Conservation (phyloP, 306 rosid genomes). For the Clitoria ternatea region DNA sequence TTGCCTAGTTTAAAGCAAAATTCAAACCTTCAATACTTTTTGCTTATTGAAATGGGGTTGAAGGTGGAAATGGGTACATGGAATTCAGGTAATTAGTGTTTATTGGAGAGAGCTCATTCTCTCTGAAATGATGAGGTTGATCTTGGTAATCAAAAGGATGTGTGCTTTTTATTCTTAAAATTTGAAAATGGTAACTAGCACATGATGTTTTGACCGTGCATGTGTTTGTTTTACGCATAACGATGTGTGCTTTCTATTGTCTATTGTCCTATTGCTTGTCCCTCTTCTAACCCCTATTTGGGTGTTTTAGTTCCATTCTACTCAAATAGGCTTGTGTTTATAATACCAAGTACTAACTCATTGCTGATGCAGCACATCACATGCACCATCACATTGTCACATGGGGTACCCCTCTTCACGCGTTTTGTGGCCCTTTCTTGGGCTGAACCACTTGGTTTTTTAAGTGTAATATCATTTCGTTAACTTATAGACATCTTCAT, state of each 20-base stretch:
- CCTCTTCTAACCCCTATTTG: conserved; percentile 1
- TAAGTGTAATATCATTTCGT: too few relatives aligned
- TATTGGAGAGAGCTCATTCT: neutral
- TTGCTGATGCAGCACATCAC: conserved; percentile 19
- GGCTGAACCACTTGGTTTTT: neutral
- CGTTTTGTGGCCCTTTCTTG: conserved; percentile 17
- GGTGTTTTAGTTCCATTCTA: neutral
- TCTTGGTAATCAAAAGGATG: neutral
- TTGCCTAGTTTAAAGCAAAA: conserved; percentile 2
- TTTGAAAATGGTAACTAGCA: conserved; percentile 23
- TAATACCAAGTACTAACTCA: neutral
- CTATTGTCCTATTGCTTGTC: conserved; percentile 18
- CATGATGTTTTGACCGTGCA: conserved; percentile 34
- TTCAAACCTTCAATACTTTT: neutral
- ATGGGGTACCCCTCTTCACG: conserved; percentile 17
- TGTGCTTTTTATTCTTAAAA: neutral
- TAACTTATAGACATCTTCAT: too few relatives aligned
- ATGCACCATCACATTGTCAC: conserved; percentile 26
- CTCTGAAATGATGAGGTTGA: conserved; percentile 1
- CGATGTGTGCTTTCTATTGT: conserved; percentile 9
- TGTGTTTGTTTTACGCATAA: conserved; percentile 25
- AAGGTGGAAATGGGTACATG: neutral
- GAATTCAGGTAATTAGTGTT: neutral
- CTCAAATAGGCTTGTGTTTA: neutral
- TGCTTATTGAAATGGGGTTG: neutral